phyloP scores from a whole-genome alignment of 768 basidiomycete species.

The Pisolithus albus region DNA sequence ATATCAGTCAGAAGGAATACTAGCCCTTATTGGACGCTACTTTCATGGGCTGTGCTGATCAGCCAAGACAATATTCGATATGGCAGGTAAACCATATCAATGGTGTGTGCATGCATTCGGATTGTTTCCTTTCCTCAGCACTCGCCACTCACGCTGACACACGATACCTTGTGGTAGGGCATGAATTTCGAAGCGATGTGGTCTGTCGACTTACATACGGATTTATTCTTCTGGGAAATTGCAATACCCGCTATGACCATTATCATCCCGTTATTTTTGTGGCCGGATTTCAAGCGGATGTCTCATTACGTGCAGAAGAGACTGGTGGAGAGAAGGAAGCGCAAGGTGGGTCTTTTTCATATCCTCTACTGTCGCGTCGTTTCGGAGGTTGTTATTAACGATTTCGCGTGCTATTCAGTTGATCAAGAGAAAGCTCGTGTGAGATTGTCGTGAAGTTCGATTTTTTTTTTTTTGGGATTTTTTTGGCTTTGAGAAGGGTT shows the following conservation, averaged over 20 bases:
- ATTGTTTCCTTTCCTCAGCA: conserved; percentile 16
- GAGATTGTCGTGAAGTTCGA: no score
- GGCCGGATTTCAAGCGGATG: conserved; percentile 41
- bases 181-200: conserved; percentile 60
- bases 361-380: not conserved
- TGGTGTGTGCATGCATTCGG: not conserved
- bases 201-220: conserved; percentile 39
- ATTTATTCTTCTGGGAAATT: conserved; percentile 59
- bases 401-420: not conserved
- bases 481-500: no score
- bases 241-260: conserved; percentile 54
- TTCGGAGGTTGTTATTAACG: not conserved
- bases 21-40: no score
- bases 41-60: no score
- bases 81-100: not conserved
- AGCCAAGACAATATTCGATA: no score
- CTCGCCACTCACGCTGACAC: conserved; percentile 11
- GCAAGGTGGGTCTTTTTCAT: conserved; percentile 23
- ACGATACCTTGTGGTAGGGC: conserved; percentile 34
- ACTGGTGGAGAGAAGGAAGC: conserved; percentile 22
- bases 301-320: conserved; percentile 43
- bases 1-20: no score
- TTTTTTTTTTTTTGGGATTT: not conserved
- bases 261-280: conserved; percentile 47
- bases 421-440: no score